Evolutionary conservation across 2,329 filamentous ascomycete genomes (phyloP), one percentile per base, ranked within the genome.

Genomic region (Ophiostoma australiae): DNA sequence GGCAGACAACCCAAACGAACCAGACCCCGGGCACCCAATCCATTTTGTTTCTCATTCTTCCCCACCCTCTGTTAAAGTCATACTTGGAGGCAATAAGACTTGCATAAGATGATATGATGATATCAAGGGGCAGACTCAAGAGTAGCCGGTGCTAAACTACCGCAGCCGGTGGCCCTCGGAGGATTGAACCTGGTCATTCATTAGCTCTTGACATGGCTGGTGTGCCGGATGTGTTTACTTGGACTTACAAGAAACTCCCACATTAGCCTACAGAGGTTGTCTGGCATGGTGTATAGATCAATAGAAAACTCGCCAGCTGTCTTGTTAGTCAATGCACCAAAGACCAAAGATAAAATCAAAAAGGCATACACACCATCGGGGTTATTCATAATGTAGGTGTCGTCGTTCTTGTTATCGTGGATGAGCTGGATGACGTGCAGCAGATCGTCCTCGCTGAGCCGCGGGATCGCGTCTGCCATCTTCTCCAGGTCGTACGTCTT

Each of bases 311-410:
- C 95, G 77, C 95, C 95, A 78, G 94, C 93, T 86, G 48, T 3
- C 8, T 31, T 55, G 44, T 27, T 77, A 70, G 44, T 31, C 55
- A 39, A 31, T 8, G 35, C 5, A 23, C 11, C 8, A 37, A 3
- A 7, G 17, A 23, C 8, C 4, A 23, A 15, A 31, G 52, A 27
- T 13, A 8, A 11, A 8, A 13, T 58, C 1, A 20, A 10, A 20
- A 35, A 41, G 5, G 8, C 37, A 17, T 0, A 69, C 73, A 1
- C 83, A 97, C 93, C 91, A 77, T 99, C 95, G 72, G 97, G 88
- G 80, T 99, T 96, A 77, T 97, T 98, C 83, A 97, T 94, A 68
- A 94, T 97, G 82, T 97, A 98, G 1, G 94, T 97, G 74, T 97
- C 93, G 6, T 92, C 88, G 1, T 88, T 90, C 85, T 98, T 98